Evolutionary conservation across 257 asterid species (phyloP).

Genomic region (Primulina tabacum): DNA sequence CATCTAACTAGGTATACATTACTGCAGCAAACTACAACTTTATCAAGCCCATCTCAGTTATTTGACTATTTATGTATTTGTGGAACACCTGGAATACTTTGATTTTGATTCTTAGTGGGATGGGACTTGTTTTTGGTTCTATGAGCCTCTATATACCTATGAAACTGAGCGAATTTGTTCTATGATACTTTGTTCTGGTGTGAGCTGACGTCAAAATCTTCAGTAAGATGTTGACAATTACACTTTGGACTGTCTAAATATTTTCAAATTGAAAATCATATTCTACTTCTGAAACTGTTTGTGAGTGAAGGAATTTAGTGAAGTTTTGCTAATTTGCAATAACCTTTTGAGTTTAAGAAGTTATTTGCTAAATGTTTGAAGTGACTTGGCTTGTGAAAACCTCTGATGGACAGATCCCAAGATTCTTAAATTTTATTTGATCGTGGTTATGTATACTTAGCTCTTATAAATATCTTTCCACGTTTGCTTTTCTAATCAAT

Average conservation of each 20-base stretch:
- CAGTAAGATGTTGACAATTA: neutral
- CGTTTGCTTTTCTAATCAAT: slow-evolving; percentile 15
- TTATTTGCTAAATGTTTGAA: neutral
- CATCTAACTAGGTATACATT: no score
- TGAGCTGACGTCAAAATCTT: neutral
- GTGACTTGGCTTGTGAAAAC: neutral
- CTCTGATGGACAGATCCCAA: slow-evolving; percentile 1
- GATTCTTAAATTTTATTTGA: slow-evolving; percentile 2
- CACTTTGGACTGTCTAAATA: neutral
- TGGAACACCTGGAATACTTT: neutral
- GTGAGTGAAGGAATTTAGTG: neutral
- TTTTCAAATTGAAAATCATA: neutral
- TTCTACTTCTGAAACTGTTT: neutral
- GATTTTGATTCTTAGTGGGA: neutral
- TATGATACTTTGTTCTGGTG: neutral
- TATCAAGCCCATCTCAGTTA: no score
- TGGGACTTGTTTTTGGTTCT: neutral
- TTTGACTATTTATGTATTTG: no score
- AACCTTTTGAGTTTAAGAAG: neutral
- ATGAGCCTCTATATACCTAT: neutral
- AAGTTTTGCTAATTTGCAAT: neutral
- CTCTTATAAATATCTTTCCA: neutral
- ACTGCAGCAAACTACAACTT: no score
- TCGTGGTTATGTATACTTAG: neutral
- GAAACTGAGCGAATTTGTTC: neutral